Base-by-base conservation (phyloP, 75 land plant species). In the Cupressus sempervirens region DNA sequence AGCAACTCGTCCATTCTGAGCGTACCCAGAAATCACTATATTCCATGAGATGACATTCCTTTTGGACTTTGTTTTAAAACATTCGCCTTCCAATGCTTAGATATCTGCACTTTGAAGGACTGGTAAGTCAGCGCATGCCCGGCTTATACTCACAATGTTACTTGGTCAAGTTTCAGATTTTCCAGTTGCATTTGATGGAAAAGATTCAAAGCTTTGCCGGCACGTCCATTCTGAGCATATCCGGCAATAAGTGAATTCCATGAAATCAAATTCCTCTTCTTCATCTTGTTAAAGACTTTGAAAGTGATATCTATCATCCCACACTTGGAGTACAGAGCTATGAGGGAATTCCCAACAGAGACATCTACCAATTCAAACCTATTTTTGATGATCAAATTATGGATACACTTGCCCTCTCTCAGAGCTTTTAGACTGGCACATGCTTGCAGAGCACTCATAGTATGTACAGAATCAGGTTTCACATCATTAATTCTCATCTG, bases 201-300 rank as follows among this genome's bases (percentile, higher is more conserved):
- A 14, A 88, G 68, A 29, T 4, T 26, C 35, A 88, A 83, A 13
- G 84, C 88, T 45, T 84, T 73, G 58, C 30, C 36, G 8, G 48
- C 48, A n/a, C 56, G 26, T 26, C 68, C 85, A 58, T 70, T 74
- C 83, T 92, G 90, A 48, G 92, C 92, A 85, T 91, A 91, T 35
- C 97, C 93, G 70, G 88, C 88, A 45, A 95, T 90, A 26, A 94
- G 83, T 29, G 95, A 75, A 73, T 91, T 95, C 94, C 95, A 95
- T 1, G 97, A 91, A 1, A 94, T 91, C 70, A 90, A 30, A 50
- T 94, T 92, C 54, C 87, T 91, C 18, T 48, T 53, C 16, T 1
- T 29, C 70, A 94, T 87, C 30, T 73, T 58, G n/a, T 83, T 70
- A 76, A 95, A 94, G 20, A 83, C 85, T 23, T 11, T 32, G 15